Conservation (phyloP, 2,329 filamentous ascomycete species). For the Magnaporthiopsis incrustans region DNA sequence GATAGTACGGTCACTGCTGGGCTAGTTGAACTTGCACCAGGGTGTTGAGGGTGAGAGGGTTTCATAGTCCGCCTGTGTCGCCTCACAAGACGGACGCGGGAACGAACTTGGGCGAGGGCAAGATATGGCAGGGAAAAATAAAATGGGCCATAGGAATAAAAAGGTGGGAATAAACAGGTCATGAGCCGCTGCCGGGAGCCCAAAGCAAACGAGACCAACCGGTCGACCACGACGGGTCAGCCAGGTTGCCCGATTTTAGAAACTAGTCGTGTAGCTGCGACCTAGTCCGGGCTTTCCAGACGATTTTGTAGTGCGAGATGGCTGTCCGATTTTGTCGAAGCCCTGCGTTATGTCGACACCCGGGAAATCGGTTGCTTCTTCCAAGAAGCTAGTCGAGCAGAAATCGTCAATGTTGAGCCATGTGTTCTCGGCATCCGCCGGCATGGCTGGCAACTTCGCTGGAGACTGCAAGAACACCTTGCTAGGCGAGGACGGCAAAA, state of each 20-base stretch:
- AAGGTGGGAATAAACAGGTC: no score
- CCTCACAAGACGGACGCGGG: no score
- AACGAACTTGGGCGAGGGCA: no score
- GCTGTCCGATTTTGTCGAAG: slow-evolving; percentile 62
- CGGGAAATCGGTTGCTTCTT: slow-evolving; percentile 49
- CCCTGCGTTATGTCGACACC: slow-evolving; percentile 67
- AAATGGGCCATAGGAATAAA: no score
- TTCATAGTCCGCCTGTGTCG: no score
- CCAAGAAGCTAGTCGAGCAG: slow-evolving; percentile 46
- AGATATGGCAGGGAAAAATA: no score
- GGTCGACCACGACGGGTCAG: neutral
- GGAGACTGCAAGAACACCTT: slow-evolving; percentile 39
- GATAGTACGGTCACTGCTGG: no score
- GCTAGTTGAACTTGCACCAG: no score
- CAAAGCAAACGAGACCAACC: neutral
- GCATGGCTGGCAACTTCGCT: slow-evolving; percentile 24
- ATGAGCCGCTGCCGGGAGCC: neutral
- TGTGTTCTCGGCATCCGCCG: slow-evolving; percentile 29
- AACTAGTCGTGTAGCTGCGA: slow-evolving; percentile 28
- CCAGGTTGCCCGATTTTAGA: slow-evolving; percentile 17
- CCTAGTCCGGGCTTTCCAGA: slow-evolving; percentile 27
- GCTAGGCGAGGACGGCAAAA: slow-evolving; percentile 46
- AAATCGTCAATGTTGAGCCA: slow-evolving; percentile 43
- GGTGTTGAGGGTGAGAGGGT: no score
- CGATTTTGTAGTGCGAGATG: neutral